Evolutionary conservation across 441 rosid genomes (phyloP).

Genomic region (Breynia disticha): DNA sequence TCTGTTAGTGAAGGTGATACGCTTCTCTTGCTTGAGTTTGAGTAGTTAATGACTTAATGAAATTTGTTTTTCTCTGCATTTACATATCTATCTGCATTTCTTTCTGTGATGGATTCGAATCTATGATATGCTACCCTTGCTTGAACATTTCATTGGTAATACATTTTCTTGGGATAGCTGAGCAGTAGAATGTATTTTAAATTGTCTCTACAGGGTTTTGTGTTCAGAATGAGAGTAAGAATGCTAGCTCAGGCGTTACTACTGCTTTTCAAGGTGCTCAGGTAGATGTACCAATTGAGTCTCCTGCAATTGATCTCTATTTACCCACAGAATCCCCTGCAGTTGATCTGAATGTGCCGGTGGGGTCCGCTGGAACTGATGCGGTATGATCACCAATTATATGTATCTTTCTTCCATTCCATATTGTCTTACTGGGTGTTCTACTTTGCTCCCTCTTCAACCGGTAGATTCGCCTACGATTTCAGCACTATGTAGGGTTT

Average conservation of each 20-base stretch:
- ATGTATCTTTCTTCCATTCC: not conserved
- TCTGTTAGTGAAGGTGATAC: conserved; percentile 67
- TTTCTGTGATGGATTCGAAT: no score
- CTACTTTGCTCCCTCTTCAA: not conserved
- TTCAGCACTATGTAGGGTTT: not conserved
- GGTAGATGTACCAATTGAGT: conserved; percentile 21
- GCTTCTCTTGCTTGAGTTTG: conserved; percentile 18
- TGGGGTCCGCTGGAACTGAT: conserved; percentile 8
- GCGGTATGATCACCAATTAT: conserved; percentile 27
- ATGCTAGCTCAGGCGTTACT: conserved; percentile 49
- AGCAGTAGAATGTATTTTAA: conserved; percentile 23
- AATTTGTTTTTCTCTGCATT: conserved; percentile 21
- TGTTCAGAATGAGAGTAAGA: conserved; percentile 38
- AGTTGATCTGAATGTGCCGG: conserved; percentile 18
- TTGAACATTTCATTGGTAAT: conserved; percentile 20
- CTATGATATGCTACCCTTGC: no score
- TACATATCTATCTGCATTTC: no score
- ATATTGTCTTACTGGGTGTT: not conserved
- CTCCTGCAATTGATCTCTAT: conserved; percentile 28
- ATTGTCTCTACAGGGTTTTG: conserved; percentile 38
- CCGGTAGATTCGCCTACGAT: not conserved
- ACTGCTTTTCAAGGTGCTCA: conserved; percentile 31
- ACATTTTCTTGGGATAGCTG: conserved; percentile 13
- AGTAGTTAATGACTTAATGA: conserved; percentile 7
- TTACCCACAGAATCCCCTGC: conserved; percentile 10